Evolutionary conservation across 257 asterid genomes (phyloP).

Genomic region (Mitragyna speciosa): DNA sequence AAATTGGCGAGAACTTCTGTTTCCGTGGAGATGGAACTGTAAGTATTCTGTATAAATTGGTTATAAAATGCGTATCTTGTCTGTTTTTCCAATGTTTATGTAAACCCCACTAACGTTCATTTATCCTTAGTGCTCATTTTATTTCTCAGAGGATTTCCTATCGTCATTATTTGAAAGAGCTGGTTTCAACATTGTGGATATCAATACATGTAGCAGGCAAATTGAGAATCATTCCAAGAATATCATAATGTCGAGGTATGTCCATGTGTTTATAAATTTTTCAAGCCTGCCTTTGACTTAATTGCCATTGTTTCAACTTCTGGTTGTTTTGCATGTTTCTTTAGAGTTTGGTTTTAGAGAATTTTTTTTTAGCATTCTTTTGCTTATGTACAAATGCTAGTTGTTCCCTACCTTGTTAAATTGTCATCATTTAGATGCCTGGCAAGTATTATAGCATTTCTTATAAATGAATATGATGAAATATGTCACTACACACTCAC

Average conservation of each 20-base stretch:
- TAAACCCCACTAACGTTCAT: slow-evolving; percentile 18
- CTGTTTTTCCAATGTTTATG: not conserved
- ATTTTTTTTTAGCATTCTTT: not conserved
- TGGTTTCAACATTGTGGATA: slow-evolving; percentile 56
- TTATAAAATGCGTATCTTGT: not conserved
- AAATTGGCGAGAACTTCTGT: slow-evolving; percentile 64
- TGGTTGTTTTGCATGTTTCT: not conserved
- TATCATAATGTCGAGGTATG: slow-evolving; percentile 60
- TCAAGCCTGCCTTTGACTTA: not conserved
- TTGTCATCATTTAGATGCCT: not conserved
- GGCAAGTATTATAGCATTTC: not conserved
- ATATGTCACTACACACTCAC: not conserved
- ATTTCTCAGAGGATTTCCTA: slow-evolving; percentile 61
- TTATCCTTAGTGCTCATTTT: slow-evolving; percentile 64
- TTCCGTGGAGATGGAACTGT: slow-evolving; percentile 84
- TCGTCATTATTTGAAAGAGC: slow-evolving; percentile 53
- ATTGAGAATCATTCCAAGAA: slow-evolving; percentile 53
- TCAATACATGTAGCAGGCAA: slow-evolving; percentile 52
- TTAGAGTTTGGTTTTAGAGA: not conserved
- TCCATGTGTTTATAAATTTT: not conserved
- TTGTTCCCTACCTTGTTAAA: not conserved
- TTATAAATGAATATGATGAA: not conserved
- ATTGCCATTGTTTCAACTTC: not conserved
- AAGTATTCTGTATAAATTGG: slow-evolving; percentile 32
- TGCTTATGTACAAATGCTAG: not conserved